phyloP scores from a whole-genome alignment of 352 stramenopile species.

The Peronosclerospora sorghi region DNA sequence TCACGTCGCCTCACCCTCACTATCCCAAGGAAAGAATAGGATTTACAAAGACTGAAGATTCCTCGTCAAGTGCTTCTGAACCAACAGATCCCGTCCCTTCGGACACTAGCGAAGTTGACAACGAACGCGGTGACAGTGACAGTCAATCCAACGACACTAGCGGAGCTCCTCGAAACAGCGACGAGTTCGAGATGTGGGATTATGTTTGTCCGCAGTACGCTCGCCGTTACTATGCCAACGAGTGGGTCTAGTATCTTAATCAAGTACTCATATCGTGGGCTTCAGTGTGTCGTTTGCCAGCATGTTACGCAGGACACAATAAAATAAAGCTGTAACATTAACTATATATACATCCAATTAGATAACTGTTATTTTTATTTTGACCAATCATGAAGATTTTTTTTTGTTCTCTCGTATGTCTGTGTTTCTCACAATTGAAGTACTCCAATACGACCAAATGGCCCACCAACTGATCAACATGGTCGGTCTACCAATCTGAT shows the following conservation, averaged over 20 bases:
- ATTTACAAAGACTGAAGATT: constrained; percentile 5
- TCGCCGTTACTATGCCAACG: constrained; percentile 27
- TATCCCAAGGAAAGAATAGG: constrained; percentile 22
- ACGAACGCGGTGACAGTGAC: constrained; percentile 1
- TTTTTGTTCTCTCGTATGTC: no score
- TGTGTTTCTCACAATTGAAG: no score
- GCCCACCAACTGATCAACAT: no score
- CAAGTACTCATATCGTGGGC: constrained; percentile 2
- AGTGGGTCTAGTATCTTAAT: constrained; percentile 30
- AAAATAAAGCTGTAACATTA: constrained; percentile 12
- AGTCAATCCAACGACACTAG: constrained; percentile 2
- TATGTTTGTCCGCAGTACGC: constrained; percentile 40
- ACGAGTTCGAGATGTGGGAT: constrained; percentile 48
- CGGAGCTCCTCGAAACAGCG: neutral
- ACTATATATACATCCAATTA: no score
- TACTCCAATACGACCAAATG: no score
- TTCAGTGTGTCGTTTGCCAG: constrained; percentile 10
- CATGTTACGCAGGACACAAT: constrained; percentile 2
- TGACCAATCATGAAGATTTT: no score
- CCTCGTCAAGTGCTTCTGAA: neutral
- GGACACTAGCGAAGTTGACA: constrained; percentile 5
- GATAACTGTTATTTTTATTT: no score
- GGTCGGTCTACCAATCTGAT: no score
- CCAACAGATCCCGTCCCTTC: constrained; percentile 1
- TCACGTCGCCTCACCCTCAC: constrained; percentile 22